Evolutionary conservation across 495 filamentous ascomycete species (phyloP).

Genomic region (Aspergillus biplanus): DNA sequence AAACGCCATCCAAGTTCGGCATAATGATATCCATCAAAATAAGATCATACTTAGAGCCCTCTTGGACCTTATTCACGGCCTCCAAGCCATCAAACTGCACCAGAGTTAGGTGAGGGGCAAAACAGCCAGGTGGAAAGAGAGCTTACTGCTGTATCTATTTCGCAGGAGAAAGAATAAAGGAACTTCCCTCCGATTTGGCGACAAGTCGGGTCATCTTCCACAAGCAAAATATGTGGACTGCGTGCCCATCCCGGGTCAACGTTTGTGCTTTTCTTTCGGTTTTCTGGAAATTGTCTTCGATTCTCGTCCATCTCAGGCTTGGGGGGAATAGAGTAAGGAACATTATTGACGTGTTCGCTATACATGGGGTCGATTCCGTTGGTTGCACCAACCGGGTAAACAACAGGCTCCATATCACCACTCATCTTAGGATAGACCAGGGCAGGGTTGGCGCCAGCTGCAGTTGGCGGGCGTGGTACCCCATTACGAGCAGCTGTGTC

Average conservation of each 20-base stretch:
- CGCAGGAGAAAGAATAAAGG: constrained; percentile 82
- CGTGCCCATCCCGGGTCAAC: constrained; percentile 81
- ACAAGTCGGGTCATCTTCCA: constrained; percentile 95
- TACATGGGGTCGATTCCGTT: constrained; percentile 95
- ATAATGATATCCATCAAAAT: constrained; percentile 99
- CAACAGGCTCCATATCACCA: constrained; percentile 75
- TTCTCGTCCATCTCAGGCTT: constrained; percentile 58
- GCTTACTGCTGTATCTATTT: constrained; percentile 88
- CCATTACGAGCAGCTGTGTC: constrained; percentile 45
- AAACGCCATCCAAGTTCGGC: constrained; percentile 94
- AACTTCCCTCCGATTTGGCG: constrained; percentile 94
- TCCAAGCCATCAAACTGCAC: constrained; percentile 83
- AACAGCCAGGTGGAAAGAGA: constrained; percentile 55
- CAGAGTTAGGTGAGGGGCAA: constrained; percentile 23
- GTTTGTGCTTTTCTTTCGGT: constrained; percentile 68
- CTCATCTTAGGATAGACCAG: constrained; percentile 57
- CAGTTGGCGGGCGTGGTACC: constrained; percentile 45
- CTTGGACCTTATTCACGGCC: constrained; percentile 89
- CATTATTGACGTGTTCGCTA: constrained; percentile 89
- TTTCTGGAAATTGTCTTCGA: constrained; percentile 53
- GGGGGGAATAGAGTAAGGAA: constrained; percentile 76
- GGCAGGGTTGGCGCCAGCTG: constrained; percentile 53
- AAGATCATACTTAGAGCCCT: constrained; percentile 82
- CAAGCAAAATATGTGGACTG: constrained; percentile 83
- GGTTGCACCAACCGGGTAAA: constrained; percentile 87